Conservation (phyloP, 1,139 yeast genomes). For the Hyphopichia fennica region DNA sequence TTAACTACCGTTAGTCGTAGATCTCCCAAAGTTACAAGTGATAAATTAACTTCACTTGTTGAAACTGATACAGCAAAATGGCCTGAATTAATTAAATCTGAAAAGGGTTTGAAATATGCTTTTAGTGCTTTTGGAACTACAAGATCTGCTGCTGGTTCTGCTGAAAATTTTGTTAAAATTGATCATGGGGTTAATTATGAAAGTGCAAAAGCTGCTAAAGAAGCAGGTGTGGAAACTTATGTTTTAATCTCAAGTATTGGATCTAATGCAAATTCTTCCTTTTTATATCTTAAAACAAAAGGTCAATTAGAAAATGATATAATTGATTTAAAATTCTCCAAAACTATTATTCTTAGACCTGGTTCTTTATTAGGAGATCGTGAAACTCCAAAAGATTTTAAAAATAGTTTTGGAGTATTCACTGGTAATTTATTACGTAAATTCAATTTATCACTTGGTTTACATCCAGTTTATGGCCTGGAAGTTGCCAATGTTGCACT, state of each 20-base stretch:
- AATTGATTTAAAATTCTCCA: slow-evolving; percentile 57
- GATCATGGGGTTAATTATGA: slow-evolving; percentile 69
- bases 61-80: slow-evolving; percentile 44
- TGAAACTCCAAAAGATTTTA: slow-evolving; percentile 38
- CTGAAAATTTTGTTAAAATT: slow-evolving; percentile 61
- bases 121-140: slow-evolving; percentile 80
- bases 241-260: slow-evolving; percentile 64
- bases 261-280: slow-evolving; percentile 52
- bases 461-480: slow-evolving; percentile 44
- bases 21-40: slow-evolving; percentile 15
- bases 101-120: slow-evolving; percentile 27
- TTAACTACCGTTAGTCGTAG: slow-evolving; percentile 51
- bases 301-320: slow-evolving; percentile 67
- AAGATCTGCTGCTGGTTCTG: slow-evolving; percentile 64
- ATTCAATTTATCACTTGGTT: slow-evolving; percentile 29
- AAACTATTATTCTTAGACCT: slow-evolving; percentile 69
- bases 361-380: slow-evolving; percentile 67
- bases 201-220: slow-evolving; percentile 70
- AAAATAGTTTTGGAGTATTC: slow-evolving; percentile 21
- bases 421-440: slow-evolving; percentile 35
- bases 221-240: slow-evolving; percentile 60
- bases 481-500: slow-evolving; percentile 52
- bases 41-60: slow-evolving; percentile 28
- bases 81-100: slow-evolving; percentile 25
- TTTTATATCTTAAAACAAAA: slow-evolving; percentile 59